phyloP scores from a whole-genome alignment of 2,329 filamentous ascomycete genomes.

The Fusarium hainanense region DNA sequence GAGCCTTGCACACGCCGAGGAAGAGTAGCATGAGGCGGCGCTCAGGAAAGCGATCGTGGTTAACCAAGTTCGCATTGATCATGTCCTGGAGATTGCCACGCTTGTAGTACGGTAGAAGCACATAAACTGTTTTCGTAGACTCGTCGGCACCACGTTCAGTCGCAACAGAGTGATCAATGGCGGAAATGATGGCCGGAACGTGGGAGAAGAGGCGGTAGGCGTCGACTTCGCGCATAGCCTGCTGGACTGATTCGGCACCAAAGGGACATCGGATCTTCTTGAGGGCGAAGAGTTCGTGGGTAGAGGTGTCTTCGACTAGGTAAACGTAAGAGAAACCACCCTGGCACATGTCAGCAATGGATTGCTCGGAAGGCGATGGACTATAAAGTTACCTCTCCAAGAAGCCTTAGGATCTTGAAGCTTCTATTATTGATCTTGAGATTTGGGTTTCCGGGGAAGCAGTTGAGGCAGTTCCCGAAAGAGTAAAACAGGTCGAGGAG shows the following conservation, averaged over 20 bases:
- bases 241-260: constrained; percentile 93
- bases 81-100: constrained; percentile 96
- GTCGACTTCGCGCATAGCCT: constrained; percentile 96
- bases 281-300: constrained; percentile 87
- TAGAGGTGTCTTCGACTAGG: constrained; percentile 90
- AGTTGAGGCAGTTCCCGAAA: constrained; percentile 93
- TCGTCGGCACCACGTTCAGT: constrained; percentile 75
- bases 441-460: constrained; percentile 93
- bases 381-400: constrained; percentile 78
- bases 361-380: not conserved
- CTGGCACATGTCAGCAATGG: constrained; percentile 54
- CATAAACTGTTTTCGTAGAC: constrained; percentile 90
- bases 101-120: constrained; percentile 93
- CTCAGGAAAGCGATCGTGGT: constrained; percentile 91
- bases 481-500: constrained; percentile 91
- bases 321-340: constrained; percentile 99
- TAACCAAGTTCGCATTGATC: constrained; percentile 98
- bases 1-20: constrained; percentile 87
- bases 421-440: constrained; percentile 94
- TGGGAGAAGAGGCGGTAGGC: constrained; percentile 91
- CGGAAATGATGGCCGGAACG: constrained; percentile 86
- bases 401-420: constrained; percentile 93
- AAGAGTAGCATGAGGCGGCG: constrained; percentile 88
- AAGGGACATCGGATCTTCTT: constrained; percentile 99
- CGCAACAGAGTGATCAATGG: constrained; percentile 83